Percentiles rank a stretch among this genome's conserved stretches.
Evolutionary conservation across 2,329 filamentous ascomycete species (phyloP).

Genomic region (Neofusicoccum kwambonambiense): DNA sequence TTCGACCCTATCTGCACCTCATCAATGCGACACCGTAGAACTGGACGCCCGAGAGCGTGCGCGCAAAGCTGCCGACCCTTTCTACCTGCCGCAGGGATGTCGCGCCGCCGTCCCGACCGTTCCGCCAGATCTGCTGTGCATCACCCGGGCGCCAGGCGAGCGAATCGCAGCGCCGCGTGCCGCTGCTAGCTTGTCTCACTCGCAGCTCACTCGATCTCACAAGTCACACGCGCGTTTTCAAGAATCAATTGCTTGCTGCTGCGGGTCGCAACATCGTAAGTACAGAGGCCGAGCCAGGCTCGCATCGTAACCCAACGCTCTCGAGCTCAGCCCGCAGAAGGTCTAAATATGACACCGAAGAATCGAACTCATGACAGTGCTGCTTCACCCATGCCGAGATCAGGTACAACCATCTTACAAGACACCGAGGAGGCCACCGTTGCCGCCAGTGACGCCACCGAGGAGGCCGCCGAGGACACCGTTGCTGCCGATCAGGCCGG

Average conservation of each 20-base stretch:
- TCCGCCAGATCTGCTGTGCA: constrained; percentile 9
- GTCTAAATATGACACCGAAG: neutral
- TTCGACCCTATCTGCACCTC: neutral
- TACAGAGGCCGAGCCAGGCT: constrained; percentile 1
- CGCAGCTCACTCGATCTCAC: neutral
- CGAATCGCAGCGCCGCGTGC: neutral
- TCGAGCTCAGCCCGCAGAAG: neutral
- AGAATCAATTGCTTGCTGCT: constrained; percentile 11
- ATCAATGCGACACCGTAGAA: neutral
- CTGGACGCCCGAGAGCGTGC: neutral
- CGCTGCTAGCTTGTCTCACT: neutral
- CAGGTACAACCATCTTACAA: neutral
- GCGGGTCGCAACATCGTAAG: neutral
- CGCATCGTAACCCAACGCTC: constrained; percentile 8
- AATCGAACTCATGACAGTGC: neutral
- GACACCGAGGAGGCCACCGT: neutral
- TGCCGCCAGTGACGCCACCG: neutral
- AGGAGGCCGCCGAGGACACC: neutral
- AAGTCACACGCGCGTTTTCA: neutral
- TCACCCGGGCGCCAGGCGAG: neutral
- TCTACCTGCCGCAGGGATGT: neutral
- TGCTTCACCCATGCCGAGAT: neutral
- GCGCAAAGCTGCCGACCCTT: too few relatives aligned
- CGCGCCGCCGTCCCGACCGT: constrained; percentile 3
- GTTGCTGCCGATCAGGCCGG: neutral